These are phyloP conservation scores for Fonsecaea pugnacius DNA, from an alignment of 2,329 filamentous ascomycete species.

Conservation along the genomic window DNA sequence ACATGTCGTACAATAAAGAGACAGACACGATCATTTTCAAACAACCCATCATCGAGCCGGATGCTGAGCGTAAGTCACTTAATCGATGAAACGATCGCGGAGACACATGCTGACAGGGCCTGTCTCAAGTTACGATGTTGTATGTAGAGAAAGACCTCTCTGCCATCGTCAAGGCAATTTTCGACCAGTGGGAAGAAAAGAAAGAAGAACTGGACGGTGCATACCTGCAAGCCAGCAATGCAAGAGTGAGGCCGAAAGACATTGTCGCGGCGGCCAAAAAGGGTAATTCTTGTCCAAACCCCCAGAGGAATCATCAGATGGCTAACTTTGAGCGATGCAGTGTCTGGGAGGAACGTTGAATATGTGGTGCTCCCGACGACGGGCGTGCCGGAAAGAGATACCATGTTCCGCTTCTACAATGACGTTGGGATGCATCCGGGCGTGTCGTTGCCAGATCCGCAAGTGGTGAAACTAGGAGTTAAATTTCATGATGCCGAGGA, in stretches of 20 bases:
- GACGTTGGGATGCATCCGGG: conserved; percentile 32
- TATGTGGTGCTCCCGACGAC: conserved; percentile 29
- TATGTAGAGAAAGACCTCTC: conserved; percentile 32
- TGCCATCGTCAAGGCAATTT: conserved; percentile 31
- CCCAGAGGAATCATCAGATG: not conserved
- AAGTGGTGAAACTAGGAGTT: conserved; percentile 33
- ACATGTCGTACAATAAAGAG: conserved; percentile 17
- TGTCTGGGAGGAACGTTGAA: conserved; percentile 32
- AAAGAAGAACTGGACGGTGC: conserved; percentile 22
- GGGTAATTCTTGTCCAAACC: not conserved
- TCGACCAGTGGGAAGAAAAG: conserved; percentile 33
- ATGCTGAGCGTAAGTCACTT: conserved; percentile 16
- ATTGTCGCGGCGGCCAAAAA: not conserved
- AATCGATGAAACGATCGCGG: not conserved
- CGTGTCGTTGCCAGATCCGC: conserved; percentile 28
- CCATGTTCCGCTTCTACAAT: conserved; percentile 36
- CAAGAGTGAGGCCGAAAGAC: conserved; percentile 8
- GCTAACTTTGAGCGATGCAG: conserved; percentile 5
- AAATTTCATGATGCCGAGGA: conserved; percentile 12
- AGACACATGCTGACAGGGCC: not conserved
- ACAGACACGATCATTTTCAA: conserved; percentile 18
- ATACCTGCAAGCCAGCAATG: conserved; percentile 8
- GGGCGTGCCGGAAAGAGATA: conserved; percentile 34
- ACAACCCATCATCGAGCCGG: conserved; percentile 18
- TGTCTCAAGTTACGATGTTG: conserved; percentile 11